Evolutionary conservation across 495 filamentous ascomycete species (phyloP), one percentile per base, ranked within the genome.

Genomic region (Penicillium paradoxum): DNA sequence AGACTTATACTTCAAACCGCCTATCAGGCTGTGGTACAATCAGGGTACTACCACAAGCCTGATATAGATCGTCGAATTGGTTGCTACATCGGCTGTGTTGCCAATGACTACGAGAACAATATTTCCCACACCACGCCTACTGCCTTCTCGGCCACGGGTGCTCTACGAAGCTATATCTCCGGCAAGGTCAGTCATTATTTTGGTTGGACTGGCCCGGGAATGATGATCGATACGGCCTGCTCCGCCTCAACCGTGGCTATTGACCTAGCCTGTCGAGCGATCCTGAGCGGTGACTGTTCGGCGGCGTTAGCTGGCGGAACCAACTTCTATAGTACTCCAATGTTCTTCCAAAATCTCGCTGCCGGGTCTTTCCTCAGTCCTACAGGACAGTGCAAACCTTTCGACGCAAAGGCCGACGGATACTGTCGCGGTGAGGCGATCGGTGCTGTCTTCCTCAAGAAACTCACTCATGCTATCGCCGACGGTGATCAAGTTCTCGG

Each of bases 381-480:
- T 1, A 68, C 71, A 1, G 69, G 86, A 1, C 77, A 79, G 46
- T 89, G 85, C 65, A 87, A 88, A 30, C 80, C 85, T 0, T 88
- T 87, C 33, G 64, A 70, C 29, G 53, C 41, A 1, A 39, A 40
- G 4, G 71, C 58, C 1, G 68, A 73, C 54, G 71, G 71, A 5
- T 74, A 74, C 45, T 70, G 68, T n/a, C 55, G 70, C 4, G 64
- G 45, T 13, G 74, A 78, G 24, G 73, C 69, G 0, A 51, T 58
- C 1, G 67, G 62, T 9, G 53, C 56, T 0, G 64, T 75, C 2
- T 61, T 76, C 8, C 54, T 75, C 14, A 88, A 89, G 63, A 70
- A 77, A 1, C 72, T 86, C 0, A 70, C 77, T 5, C 74, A 80
- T 61, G 85, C 85, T 0, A 32, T 83, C 22, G 67, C 71, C 0